Conservation (phyloP, 164 flowering plant species). For the Magnolia changhungtana region DNA sequence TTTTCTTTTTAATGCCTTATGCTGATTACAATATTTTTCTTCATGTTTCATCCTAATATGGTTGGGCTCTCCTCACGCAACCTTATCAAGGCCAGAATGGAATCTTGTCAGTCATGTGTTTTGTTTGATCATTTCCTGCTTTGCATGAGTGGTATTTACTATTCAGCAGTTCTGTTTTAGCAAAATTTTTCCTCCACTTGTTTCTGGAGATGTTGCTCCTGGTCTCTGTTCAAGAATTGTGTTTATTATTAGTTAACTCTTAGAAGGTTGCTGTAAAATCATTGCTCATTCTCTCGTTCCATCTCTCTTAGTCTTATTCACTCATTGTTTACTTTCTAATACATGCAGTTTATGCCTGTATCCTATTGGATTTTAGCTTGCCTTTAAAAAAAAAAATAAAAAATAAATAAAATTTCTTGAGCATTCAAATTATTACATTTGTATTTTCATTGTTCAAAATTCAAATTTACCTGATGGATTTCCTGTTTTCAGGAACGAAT, state of each 20-base stretch:
- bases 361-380: background rate
- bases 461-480: background rate
- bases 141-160: too few species aligned
- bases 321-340: background rate
- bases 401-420: too few species aligned
- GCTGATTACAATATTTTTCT: too few species aligned
- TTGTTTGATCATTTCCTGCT: too few species aligned
- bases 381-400: background rate
- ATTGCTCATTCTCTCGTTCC: background rate
- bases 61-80: too few species aligned
- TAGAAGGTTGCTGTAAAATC: background rate
- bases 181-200: background rate
- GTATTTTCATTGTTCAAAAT: background rate
- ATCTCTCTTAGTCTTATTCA: background rate
- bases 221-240: background rate
- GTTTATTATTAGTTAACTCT: background rate
- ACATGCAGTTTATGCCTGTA: background rate
- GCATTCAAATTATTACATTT: background rate
- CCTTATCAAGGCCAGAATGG: too few species aligned
- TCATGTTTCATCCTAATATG: too few species aligned
- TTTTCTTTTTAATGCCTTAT: too few species aligned
- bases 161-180: too few species aligned
- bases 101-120: too few species aligned
- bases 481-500: slow-evolving; percentile 54
- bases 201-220: background rate